Evolutionary conservation across 176 grass and related monocot genomes (phyloP).

Genomic region (Eragrostis curvula): DNA sequence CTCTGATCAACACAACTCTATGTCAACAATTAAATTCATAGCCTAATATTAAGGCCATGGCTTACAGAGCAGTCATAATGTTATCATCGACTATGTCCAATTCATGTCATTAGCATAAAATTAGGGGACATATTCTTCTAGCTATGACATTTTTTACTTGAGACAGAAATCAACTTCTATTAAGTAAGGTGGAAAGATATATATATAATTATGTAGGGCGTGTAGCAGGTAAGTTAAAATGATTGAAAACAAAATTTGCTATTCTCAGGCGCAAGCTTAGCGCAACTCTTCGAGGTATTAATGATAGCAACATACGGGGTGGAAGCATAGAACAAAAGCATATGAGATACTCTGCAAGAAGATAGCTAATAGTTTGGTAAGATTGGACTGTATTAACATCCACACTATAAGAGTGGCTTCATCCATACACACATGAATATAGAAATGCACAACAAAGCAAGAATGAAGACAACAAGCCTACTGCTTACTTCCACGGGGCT

Average conservation of each 20-base stretch:
- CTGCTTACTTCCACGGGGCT: conserved; percentile 70
- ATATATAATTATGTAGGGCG: neutral
- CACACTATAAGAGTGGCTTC: conserved; percentile 3
- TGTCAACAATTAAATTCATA: conserved; percentile 5
- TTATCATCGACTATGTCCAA: neutral
- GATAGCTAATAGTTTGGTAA: neutral
- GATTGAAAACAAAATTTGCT: neutral
- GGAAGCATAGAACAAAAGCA: neutral
- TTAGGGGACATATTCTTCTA: neutral
- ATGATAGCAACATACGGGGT: neutral
- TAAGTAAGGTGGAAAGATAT: neutral
- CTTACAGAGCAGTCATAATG: conserved; percentile 10
- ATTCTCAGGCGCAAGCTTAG: conserved; percentile 4
- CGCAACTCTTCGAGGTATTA: neutral
- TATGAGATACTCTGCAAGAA: neutral
- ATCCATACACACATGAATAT: neutral
- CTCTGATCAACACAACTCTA: neutral
- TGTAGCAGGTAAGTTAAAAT: neutral
- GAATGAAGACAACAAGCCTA: neutral
- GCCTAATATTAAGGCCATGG: conserved; percentile 17
- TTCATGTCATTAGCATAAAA: conserved; percentile 11
- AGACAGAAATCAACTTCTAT: conserved; percentile 5
- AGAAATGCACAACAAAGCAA: neutral
- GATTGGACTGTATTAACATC: neutral
- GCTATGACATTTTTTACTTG: conserved; percentile 9